Evolutionary conservation across 2,329 filamentous ascomycete species (phyloP).

Genomic region (Talaromyces sp.): DNA sequence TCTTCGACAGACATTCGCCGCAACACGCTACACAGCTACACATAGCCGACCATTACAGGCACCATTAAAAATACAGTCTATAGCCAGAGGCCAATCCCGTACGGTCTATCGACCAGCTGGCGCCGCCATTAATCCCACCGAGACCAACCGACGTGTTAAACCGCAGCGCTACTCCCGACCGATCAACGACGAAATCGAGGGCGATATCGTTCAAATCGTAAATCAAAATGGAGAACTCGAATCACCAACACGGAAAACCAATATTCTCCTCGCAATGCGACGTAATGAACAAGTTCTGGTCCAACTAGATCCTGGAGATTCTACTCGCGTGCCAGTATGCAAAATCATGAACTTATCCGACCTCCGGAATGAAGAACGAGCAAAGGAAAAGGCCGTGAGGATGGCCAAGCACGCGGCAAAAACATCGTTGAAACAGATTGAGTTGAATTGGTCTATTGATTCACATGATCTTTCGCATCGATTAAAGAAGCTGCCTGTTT

Average conservation of each 20-base stretch:
- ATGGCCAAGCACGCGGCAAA: constrained; percentile 39
- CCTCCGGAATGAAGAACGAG: constrained; percentile 45
- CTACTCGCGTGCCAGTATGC: constrained; percentile 58
- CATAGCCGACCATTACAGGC: neutral
- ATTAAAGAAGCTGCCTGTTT: constrained; percentile 62
- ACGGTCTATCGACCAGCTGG: constrained; percentile 3
- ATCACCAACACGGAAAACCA: constrained; percentile 26
- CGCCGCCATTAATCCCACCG: neutral
- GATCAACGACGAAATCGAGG: constrained; percentile 34
- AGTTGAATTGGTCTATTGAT: constrained; percentile 85
- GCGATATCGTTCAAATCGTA: constrained; percentile 33
- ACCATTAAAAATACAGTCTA: neutral
- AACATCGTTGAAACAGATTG: constrained; percentile 65
- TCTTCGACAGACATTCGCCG: constrained; percentile 13
- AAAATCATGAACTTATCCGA: constrained; percentile 62
- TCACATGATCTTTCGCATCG: constrained; percentile 69
- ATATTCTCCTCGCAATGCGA: constrained; percentile 46
- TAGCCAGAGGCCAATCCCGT: neutral
- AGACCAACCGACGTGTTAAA: neutral
- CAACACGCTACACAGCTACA: constrained; percentile 7
- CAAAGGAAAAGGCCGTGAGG: constrained; percentile 37
- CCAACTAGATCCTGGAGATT: constrained; percentile 41
- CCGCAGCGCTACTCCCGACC: constrained; percentile 15
- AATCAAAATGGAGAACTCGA: constrained; percentile 33
- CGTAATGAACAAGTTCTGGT: constrained; percentile 50